Conservation (phyloP, 768 basidiomycete species). For the Naganishia randhawae region DNA sequence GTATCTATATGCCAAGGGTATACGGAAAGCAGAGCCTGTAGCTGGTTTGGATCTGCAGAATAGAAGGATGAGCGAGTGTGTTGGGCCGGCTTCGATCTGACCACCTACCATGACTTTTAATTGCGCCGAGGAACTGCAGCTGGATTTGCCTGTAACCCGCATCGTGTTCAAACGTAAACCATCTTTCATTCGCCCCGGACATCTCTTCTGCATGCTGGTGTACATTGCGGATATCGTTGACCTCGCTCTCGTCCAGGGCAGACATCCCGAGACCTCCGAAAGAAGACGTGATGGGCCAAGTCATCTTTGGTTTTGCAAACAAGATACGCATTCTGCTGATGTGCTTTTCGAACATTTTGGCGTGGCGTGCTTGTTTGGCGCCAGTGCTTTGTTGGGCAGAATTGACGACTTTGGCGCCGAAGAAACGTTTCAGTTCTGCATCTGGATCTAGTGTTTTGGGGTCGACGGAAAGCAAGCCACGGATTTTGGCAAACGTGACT, state of each 20-base stretch:
- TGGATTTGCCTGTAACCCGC: constrained; percentile 78
- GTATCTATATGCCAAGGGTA: constrained; percentile 93
- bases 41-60: constrained; percentile 51
- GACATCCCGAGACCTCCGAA: constrained; percentile 65
- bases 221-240: constrained; percentile 50
- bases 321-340: constrained; percentile 58
- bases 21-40: constrained; percentile 69
- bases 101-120: constrained; percentile 71
- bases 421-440: constrained; percentile 87
- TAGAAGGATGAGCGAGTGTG: not conserved
- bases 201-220: constrained; percentile 19
- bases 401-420: constrained; percentile 78
- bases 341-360: constrained; percentile 30
- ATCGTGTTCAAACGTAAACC: constrained; percentile 86
- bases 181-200: constrained; percentile 61
- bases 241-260: constrained; percentile 59
- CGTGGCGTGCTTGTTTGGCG: constrained; percentile 36
- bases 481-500: constrained; percentile 14
- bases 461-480: constrained; percentile 69
- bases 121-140: constrained; percentile 71
- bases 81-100: not conserved
- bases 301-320: constrained; percentile 69
- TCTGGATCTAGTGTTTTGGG: constrained; percentile 77
- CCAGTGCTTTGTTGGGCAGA: constrained; percentile 34
- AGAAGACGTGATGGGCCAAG: constrained; percentile 63